A percentile compares a stretch with the other conserved stretches of the same genome.
These are phyloP conservation scores for Senecio squalidus DNA, from an alignment of 140 eudicot species.

Conservation along the genomic window DNA sequence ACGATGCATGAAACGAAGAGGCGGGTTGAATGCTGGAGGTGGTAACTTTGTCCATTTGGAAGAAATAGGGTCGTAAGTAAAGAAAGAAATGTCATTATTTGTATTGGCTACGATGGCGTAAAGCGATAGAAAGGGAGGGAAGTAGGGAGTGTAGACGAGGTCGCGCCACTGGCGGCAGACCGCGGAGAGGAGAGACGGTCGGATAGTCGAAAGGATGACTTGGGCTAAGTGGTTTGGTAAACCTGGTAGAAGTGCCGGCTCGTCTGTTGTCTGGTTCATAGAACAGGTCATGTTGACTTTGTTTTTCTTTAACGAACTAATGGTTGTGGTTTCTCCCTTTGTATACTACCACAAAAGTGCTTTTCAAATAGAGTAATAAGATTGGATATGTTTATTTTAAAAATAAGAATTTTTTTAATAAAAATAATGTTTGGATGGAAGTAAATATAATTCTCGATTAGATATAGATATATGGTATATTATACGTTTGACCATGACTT, in stretches of 20 bases:
- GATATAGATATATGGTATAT: no score
- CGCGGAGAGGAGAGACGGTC: conserved; percentile 50
- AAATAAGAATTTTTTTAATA: no score
- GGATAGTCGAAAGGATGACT: conserved; percentile 45
- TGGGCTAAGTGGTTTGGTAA: conserved; percentile 75
- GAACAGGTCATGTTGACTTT: conserved; percentile 25
- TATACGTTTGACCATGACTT: no score
- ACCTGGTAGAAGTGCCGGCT: conserved; percentile 48
- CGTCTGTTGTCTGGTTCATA: conserved; percentile 19
- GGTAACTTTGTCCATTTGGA: conserved; percentile 52
- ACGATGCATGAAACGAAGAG: conserved; percentile 42
- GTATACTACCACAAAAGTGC: conserved; percentile 5
- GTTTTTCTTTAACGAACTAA: conserved; percentile 3
- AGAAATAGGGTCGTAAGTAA: conserved; percentile 45
- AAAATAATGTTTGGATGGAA: neutral
- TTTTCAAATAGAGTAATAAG: neutral
- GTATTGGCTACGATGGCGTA: conserved; percentile 37
- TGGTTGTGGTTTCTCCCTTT: conserved; percentile 19
- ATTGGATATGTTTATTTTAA: no score
- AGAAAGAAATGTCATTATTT: conserved; percentile 15
- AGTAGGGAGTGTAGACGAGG: conserved; percentile 58
- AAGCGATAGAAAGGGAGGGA: conserved; percentile 61
- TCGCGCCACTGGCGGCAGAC: conserved; percentile 69
- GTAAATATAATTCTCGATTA: no score
- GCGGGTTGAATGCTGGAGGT: conserved; percentile 35